phyloP scores from a whole-genome alignment of 2,329 filamentous ascomycete species.

The Paradendryphiella salina region DNA sequence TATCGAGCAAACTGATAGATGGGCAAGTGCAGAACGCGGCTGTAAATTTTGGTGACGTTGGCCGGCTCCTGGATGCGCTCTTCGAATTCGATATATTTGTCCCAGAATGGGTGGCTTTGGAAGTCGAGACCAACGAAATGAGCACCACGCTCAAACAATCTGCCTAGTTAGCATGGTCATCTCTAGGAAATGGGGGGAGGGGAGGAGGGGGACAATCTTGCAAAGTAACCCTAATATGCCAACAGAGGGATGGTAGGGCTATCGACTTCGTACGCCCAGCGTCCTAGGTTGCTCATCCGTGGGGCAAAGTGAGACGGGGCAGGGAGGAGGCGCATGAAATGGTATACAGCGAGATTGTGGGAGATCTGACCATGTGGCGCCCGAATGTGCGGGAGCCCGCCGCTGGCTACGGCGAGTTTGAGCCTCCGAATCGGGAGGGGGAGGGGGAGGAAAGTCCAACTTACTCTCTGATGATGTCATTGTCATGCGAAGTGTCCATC shows the following conservation, averaged over 20 bases:
- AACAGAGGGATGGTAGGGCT: constrained; percentile 13
- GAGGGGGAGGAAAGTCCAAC: constrained; percentile 54
- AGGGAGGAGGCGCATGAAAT: constrained; percentile 49
- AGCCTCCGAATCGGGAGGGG: constrained; percentile 29
- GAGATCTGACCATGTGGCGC: constrained; percentile 24
- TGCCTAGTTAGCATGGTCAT: constrained; percentile 47
- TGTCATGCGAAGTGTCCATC: constrained; percentile 93
- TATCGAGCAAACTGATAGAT: constrained; percentile 96
- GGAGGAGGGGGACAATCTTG: constrained; percentile 17
- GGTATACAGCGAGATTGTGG: constrained; percentile 27
- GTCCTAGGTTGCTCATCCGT: constrained; percentile 16
- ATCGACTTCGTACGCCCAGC: constrained; percentile 18
- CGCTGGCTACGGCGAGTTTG: constrained; percentile 35
- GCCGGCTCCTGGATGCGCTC: constrained; percentile 64
- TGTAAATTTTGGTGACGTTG: constrained; percentile 81
- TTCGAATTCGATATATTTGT: constrained; percentile 97
- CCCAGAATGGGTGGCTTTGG: constrained; percentile 94
- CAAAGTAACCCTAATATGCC: constrained; percentile 20
- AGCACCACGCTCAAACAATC: constrained; percentile 89
- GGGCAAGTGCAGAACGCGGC: constrained; percentile 82
- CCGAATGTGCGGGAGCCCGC: constrained; percentile 15
- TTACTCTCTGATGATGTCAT: constrained; percentile 99
- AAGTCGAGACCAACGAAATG: constrained; percentile 88
- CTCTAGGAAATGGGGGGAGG: neutral
- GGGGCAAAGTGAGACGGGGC: constrained; percentile 26